These are phyloP conservation scores for Arachnomyces sp. DNA, from an alignment of 2,329 filamentous ascomycete genomes.

Conservation along the genomic window DNA sequence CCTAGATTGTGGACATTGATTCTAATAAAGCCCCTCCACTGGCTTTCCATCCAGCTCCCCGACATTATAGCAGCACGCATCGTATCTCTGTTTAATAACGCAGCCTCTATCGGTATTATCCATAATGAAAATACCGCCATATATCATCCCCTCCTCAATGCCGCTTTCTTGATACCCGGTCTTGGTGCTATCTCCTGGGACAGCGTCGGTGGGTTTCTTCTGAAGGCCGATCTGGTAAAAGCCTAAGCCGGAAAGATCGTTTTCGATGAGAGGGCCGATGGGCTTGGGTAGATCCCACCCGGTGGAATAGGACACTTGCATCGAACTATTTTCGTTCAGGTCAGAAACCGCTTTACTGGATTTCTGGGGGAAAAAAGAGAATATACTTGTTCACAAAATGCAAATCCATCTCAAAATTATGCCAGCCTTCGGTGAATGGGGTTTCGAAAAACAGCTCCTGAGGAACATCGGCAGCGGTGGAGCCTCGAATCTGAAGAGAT, in stretches of 20 bases:
- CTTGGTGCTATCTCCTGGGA: constrained; percentile 36
- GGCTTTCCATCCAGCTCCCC: too few relatives aligned
- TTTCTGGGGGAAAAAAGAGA: background rate
- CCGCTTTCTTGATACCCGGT: constrained; percentile 41
- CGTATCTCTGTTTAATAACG: too few relatives aligned
- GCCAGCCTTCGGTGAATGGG: constrained; percentile 34
- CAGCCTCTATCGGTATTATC: constrained; percentile 25
- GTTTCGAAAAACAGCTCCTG: constrained; percentile 41
- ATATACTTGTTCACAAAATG: constrained; percentile 50
- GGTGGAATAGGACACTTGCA: constrained; percentile 50
- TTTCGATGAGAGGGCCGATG: constrained; percentile 37
- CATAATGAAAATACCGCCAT: constrained; percentile 47
- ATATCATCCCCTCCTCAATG: constrained; percentile 47
- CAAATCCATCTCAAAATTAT: constrained; percentile 54
- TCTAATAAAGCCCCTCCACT: too few relatives aligned
- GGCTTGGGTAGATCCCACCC: constrained; percentile 38
- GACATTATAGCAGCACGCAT: too few relatives aligned
- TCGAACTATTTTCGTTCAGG: constrained; percentile 35
- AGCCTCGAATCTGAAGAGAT: background rate
- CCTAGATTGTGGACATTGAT: too few relatives aligned
- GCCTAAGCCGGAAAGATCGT: constrained; percentile 49
- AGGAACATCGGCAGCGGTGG: constrained; percentile 23
- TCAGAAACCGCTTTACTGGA: background rate
- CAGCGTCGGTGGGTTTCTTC: constrained; percentile 48
- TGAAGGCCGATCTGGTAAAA: constrained; percentile 56